Percentiles rank a stretch among this genome's conserved stretches.
Evolutionary conservation across 2,329 filamentous ascomycete genomes (phyloP).

Genomic region (Aaosphaeria arxii): DNA sequence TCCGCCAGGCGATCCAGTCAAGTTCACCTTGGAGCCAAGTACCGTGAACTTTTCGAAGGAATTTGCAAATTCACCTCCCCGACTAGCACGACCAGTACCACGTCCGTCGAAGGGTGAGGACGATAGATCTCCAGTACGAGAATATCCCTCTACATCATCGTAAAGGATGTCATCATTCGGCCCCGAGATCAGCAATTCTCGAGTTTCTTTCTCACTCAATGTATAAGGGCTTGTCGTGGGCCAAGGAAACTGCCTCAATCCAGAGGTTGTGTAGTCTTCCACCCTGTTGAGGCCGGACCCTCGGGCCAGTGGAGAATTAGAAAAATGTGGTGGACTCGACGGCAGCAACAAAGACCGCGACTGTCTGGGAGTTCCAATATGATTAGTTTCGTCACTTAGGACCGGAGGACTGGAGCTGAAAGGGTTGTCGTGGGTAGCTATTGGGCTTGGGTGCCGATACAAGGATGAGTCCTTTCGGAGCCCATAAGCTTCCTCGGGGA

Average conservation of each 20-base stretch:
- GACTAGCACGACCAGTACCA: no score
- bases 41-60: conserved; percentile 34
- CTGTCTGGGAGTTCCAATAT: conserved; percentile 4
- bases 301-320: not conserved
- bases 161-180: conserved; percentile 35
- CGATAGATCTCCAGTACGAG: no score
- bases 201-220: conserved; percentile 30
- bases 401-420: conserved; percentile 29
- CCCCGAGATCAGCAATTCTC: conserved; percentile 32
- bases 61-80: conserved; percentile 3
- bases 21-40: conserved; percentile 32
- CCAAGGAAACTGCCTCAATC: not conserved
- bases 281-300: no score
- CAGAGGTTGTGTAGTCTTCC: no score
- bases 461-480: not conserved
- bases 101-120: no score
- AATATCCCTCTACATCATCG: conserved; percentile 1
- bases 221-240: conserved; percentile 11
- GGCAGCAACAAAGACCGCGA: conserved; percentile 3
- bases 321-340: conserved; percentile 12
- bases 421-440: conserved; percentile 17
- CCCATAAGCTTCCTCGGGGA: no score
- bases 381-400: conserved; percentile 9
- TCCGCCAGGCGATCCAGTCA: conserved; percentile 36
- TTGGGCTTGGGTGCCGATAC: conserved; percentile 24